Conservation (phyloP, 2,329 filamentous ascomycete genomes). For the Calonectria montana region DNA sequence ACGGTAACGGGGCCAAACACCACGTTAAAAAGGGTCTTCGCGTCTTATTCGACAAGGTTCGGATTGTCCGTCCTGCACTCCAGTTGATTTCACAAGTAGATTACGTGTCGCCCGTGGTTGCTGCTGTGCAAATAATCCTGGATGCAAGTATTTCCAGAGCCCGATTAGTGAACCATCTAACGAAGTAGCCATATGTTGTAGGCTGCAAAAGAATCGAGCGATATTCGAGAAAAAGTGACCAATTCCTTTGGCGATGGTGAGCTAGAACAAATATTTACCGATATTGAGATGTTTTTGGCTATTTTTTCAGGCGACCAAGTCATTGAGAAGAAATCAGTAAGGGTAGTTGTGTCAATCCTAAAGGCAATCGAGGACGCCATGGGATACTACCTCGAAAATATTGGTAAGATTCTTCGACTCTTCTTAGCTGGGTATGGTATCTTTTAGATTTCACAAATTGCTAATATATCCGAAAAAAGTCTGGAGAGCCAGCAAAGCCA, state of each 20-base stretch:
- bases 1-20: not conserved
- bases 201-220: not conserved
- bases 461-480: not conserved
- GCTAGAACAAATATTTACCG: not conserved
- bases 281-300: not conserved
- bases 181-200: not conserved
- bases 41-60: not conserved
- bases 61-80: not conserved
- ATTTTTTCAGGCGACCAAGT: not conserved
- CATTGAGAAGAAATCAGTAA: not conserved
- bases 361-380: not conserved
- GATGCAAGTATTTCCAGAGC: not conserved
- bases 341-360: not conserved
- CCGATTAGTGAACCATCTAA: not conserved
- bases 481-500: not conserved
- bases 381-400: not conserved
- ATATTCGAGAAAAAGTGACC: not conserved
- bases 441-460: not conserved
- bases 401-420: not conserved
- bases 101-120: not conserved
- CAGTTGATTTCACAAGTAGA: not conserved
- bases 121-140: not conserved
- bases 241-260: not conserved
- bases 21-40: not conserved
- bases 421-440: not conserved